Evolutionary conservation across 495 filamentous ascomycete genomes (phyloP).

Genomic region (Annulohypoxylon moriforme): DNA sequence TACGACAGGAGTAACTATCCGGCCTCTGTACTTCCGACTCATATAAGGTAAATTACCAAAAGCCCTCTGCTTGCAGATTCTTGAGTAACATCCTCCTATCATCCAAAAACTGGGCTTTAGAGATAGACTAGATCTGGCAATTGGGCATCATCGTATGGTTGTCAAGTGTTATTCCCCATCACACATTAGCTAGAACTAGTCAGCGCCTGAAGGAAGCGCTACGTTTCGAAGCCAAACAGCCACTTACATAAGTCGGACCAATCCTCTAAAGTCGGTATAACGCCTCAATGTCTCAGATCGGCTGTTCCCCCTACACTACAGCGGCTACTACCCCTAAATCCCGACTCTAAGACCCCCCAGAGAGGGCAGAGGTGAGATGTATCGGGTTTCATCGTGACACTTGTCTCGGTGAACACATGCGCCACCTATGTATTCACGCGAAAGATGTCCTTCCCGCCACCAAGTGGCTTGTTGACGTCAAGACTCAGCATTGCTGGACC

Average conservation of each 20-base stretch:
- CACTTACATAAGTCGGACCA: neutral
- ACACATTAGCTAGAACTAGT: neutral
- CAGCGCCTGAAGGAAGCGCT: neutral
- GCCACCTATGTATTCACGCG: neutral
- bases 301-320: constrained; percentile 23
- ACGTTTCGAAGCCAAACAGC: constrained; percentile 23
- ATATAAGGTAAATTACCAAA: neutral
- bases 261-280: constrained; percentile 24
- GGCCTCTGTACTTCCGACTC: neutral
- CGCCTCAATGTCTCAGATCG: constrained; percentile 34
- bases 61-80: neutral
- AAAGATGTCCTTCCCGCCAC: neutral
- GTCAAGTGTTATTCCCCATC: neutral
- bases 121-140: neutral
- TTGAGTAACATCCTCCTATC: neutral
- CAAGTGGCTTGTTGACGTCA: constrained; percentile 8
- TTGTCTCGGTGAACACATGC: constrained; percentile 36
- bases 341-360: constrained; percentile 29
- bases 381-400: constrained; percentile 41
- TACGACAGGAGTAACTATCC: neutral
- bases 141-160: neutral
- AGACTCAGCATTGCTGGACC: neutral
- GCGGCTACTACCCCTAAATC: constrained; percentile 40
- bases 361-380: constrained; percentile 8
- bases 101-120: neutral